Conservation (phyloP, 805 yeast genomes). For the Tetrapisispora pingtungensis region DNA sequence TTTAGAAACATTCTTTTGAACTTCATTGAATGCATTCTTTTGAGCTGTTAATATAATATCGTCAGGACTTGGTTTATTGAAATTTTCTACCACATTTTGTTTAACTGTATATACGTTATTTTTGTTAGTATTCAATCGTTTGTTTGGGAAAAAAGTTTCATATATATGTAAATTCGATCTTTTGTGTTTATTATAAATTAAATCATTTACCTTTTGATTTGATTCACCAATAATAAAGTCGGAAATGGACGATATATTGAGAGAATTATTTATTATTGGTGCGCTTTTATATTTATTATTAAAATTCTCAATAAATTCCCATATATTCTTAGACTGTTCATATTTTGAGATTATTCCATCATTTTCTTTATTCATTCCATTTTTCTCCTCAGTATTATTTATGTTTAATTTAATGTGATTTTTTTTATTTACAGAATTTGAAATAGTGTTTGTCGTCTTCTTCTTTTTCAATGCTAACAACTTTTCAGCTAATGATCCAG, state of each 20-base stretch:
- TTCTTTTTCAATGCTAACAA: neutral
- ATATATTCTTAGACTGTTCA: neutral
- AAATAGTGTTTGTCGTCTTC: too few species aligned
- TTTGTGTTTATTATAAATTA: neutral
- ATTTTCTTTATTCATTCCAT: neutral
- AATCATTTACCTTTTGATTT: neutral
- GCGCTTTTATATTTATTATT: neutral
- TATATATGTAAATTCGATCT: constrained; percentile 20
- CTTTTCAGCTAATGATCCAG: neutral
- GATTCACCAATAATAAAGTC: neutral
- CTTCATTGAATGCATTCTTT: constrained; percentile 32
- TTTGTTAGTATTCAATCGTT: constrained; percentile 28
- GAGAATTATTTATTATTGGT: neutral
- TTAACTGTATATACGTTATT: neutral
- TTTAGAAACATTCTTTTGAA: constrained; percentile 3
- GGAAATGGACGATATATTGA: neutral
- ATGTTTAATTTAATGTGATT: neutral
- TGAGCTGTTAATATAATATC: constrained; percentile 58
- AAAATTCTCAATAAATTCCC: neutral
- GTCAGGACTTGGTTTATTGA: constrained; percentile 72
- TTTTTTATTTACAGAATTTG: neutral
- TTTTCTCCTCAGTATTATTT: neutral
- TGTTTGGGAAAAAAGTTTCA: constrained; percentile 23
- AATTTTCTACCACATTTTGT: constrained; percentile 37
- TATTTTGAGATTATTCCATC: neutral